phyloP scores from a whole-genome alignment of 441 rosid genomes.

The Mallotus repandus region DNA sequence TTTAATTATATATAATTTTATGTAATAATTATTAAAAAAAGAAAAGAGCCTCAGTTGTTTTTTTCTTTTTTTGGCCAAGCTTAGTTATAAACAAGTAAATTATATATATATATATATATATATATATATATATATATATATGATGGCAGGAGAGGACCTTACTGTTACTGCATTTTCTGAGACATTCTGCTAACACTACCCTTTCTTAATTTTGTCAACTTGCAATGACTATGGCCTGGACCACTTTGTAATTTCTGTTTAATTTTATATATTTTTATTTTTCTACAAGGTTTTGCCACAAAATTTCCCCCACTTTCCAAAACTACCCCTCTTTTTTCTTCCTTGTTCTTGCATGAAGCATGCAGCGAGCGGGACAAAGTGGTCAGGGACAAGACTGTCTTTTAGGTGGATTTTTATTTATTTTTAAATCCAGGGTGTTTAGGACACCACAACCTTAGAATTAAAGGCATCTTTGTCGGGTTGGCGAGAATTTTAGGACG shows the following conservation, averaged over 20 bases:
- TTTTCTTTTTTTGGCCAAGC: too few species aligned
- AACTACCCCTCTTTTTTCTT: neutral
- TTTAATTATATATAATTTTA: too few species aligned
- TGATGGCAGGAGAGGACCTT: neutral
- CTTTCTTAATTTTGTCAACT: slow-evolving; percentile 19
- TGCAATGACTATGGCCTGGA: slow-evolving; percentile 22
- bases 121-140: too few species aligned
- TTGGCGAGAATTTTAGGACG: slow-evolving; percentile 28
- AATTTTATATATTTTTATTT: neutral
- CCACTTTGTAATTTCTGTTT: neutral
- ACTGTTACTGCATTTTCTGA: slow-evolving; percentile 21
- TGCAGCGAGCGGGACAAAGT: neutral
- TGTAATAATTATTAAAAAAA: neutral
- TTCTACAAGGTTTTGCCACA: neutral
- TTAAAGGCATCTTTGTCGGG: slow-evolving; percentile 34
- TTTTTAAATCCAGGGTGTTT: neutral
- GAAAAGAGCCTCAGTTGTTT: neutral
- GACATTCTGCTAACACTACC: slow-evolving; percentile 14
- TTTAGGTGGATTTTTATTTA: neutral
- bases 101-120: too few species aligned
- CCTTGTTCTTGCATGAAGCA: neutral
- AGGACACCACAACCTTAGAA: slow-evolving; percentile 9
- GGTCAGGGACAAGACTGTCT: neutral
- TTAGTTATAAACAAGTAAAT: neutral
- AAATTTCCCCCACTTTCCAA: neutral